These are phyloP conservation scores for Volvariella volvacea DNA, from an alignment of 1,284 basidiomycete genomes.

Conservation along the genomic window DNA sequence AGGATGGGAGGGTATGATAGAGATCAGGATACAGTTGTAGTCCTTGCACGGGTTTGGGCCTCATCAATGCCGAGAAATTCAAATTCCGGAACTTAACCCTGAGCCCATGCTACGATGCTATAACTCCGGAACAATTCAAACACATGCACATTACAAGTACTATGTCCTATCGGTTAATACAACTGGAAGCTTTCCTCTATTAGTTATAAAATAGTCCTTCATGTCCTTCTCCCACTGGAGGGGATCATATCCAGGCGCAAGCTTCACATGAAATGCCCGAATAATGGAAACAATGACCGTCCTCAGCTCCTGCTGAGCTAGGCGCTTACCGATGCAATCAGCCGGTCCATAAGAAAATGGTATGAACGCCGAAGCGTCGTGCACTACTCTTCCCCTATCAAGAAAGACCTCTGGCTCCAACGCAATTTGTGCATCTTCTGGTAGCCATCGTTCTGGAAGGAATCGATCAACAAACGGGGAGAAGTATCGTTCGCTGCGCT, in stretches of 20 bases:
- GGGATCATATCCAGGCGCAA: conserved; percentile 13
- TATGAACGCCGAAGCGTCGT: conserved; percentile 19
- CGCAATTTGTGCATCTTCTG: neutral
- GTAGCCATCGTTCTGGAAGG: conserved; percentile 33
- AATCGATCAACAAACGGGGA: conserved; percentile 27
- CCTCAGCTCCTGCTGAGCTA: conserved; percentile 22
- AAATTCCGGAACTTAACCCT: too few relatives aligned
- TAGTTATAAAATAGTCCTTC: conserved; percentile 14
- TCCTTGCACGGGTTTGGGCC: too few relatives aligned
- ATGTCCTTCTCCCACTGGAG: conserved; percentile 14
- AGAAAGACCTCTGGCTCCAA: neutral
- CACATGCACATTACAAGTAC: too few relatives aligned
- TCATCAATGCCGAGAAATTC: too few relatives aligned
- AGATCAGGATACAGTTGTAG: too few relatives aligned
- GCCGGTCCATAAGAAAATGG: conserved; percentile 24
- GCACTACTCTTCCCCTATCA: conserved; percentile 4
- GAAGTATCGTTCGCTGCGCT: conserved; percentile 32
- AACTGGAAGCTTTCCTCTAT: conserved; percentile 13
- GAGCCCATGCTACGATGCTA: too few relatives aligned
- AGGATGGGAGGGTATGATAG: too few relatives aligned
- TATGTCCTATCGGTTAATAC: too few relatives aligned
- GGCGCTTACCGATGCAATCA: conserved; percentile 21
- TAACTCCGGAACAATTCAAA: too few relatives aligned
- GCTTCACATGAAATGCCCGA: conserved; percentile 15
- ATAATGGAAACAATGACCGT: conserved; percentile 17